Base-by-base conservation (phyloP, 768 basidiomycete species). In the Amanita fuliginea region DNA sequence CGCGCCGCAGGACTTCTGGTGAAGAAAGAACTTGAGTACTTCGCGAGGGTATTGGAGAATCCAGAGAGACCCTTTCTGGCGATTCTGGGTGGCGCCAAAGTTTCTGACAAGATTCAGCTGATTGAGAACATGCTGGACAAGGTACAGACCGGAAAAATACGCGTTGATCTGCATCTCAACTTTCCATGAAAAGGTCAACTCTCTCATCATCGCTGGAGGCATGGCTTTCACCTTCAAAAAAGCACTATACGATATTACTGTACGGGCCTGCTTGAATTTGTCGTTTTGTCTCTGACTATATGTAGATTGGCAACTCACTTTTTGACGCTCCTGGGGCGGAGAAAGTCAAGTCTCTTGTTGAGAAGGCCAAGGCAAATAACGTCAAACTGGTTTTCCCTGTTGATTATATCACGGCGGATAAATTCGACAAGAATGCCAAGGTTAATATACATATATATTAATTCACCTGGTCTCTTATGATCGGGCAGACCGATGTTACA, bases 181-280 rank as follows among this genome's bases (percentile, higher is more conserved):
- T 46, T 46, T 52, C 3, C 28, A 21, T n/a, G 1, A 42, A 7
- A 54, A 92, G 88, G 95, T 98, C 67, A 74, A 99, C 70, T 88
- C 86, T 19, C 72, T 99, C 56, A 97, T 99, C 64, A 88, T 99
- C 57, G 87, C 91, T 55, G 95, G 95, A 60, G 95, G 95, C 24
- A 99, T 99, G 95, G 89, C 91, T 32, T 99, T 96, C 71, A 99
- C 95, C 51, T 99, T 99, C 78, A 92, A 94, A 70, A 98, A 97
- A 74, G 86, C 83, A 5, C 21, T 47, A 11, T 78, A 97, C 51
- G 74, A 80, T 53, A 75, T 92, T 41, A 64, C 79, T 42, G 91
- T 88, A 59, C 54, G 77, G 58, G 47, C 18, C 18, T 42, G 26
- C 14, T 26, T 46, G 32, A 47, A 48, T 35, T 51, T 16, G 30